Evolutionary conservation across 2,329 filamentous ascomycete genomes (phyloP).

Genomic region (Colletotrichum eleusines): DNA sequence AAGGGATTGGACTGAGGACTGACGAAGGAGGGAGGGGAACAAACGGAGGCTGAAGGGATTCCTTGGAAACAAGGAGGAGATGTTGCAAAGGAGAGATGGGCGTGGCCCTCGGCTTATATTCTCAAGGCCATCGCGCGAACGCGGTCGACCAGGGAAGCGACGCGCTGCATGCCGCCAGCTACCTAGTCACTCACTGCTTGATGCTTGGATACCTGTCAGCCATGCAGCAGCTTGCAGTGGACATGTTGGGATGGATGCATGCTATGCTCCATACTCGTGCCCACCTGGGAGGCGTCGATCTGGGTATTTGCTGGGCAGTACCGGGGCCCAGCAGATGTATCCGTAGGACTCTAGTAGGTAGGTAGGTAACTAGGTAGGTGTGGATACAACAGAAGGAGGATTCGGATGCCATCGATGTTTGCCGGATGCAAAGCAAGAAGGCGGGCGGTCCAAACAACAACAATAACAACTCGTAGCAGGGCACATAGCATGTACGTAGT

Average conservation of each 20-base stretch:
- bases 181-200: too few relatives aligned
- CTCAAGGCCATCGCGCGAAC: neutral
- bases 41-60: constrained; percentile 11
- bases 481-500: neutral
- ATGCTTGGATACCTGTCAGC: constrained; percentile 23
- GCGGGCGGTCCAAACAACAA: constrained; percentile 4
- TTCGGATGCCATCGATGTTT: too few relatives aligned
- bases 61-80: neutral
- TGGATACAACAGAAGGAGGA: too few relatives aligned
- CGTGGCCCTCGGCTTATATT: constrained; percentile 14
- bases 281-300: constrained; percentile 8
- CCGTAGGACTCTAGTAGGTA: constrained; percentile 7
- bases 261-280: neutral
- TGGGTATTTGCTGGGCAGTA: constrained; percentile 31
- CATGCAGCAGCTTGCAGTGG: constrained; percentile 7
- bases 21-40: constrained; percentile 1
- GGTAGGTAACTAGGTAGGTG: too few relatives aligned
- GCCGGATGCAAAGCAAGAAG: constrained; percentile 3
- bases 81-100: neutral
- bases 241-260: constrained; percentile 11
- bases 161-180: neutral
- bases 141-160: neutral
- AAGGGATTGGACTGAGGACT: constrained; percentile 19
- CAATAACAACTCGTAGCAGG: constrained; percentile 11
- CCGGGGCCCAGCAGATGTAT: constrained; percentile 12